Conservation (phyloP, 768 basidiomycete genomes). For the Hypholoma fasciculare region DNA sequence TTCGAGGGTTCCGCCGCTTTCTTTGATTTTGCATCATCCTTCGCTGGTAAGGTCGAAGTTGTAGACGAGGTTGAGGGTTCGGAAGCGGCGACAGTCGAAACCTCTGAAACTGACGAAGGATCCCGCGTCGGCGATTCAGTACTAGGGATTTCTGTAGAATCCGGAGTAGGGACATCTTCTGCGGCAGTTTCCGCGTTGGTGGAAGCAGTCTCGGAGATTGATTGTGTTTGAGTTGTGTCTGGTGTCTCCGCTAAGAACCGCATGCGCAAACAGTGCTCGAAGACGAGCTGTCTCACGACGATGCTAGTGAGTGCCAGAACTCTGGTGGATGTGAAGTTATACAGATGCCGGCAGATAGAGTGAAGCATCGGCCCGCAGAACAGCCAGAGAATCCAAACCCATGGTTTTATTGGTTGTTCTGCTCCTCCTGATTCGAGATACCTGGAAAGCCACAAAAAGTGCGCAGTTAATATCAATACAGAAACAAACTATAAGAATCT, state of each 20-base stretch:
- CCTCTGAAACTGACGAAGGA: conserved; percentile 37
- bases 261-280: conserved; percentile 55
- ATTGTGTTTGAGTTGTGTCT: background rate
- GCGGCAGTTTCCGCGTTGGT: background rate
- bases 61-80: conserved; percentile 29
- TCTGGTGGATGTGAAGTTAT: conserved; percentile 48
- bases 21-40: background rate
- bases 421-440: conserved; percentile 57
- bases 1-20: background rate
- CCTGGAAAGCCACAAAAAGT: conserved; percentile 28
- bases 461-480: conserved; percentile 24
- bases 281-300: conserved; percentile 41
- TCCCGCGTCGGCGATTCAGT: background rate
- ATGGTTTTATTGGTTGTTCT: conserved; percentile 39
- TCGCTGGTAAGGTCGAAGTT: conserved; percentile 13
- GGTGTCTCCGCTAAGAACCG: conserved; percentile 47
- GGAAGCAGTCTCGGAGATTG: background rate
- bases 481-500: background rate
- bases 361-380: conserved; percentile 47
- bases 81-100: conserved; percentile 23
- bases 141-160: conserved; percentile 19
- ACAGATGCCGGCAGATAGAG: conserved; percentile 52
- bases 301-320: conserved; percentile 40
- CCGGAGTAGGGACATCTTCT: conserved; percentile 25
- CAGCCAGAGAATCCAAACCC: conserved; percentile 48